These are phyloP conservation scores for Sporobolomyces roseus DNA, from an alignment of 768 basidiomycete species.

Conservation along the genomic window DNA sequence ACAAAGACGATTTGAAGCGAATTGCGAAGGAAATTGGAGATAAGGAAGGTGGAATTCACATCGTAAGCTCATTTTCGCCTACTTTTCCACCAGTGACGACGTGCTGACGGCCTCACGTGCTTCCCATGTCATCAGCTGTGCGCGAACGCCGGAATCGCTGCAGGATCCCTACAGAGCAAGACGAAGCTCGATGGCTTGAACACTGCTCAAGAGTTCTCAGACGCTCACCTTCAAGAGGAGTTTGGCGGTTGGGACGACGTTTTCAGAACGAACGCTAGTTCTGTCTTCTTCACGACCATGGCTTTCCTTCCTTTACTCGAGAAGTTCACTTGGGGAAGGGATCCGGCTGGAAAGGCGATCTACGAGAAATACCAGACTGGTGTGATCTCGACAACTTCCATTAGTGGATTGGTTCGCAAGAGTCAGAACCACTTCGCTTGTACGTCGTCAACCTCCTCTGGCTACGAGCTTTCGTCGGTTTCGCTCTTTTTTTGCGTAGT, in stretches of 20 bases:
- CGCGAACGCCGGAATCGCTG: slow-evolving; percentile 18
- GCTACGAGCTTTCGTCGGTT: too few species aligned
- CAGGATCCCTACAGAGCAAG: too few species aligned
- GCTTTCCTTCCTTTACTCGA: slow-evolving; percentile 33
- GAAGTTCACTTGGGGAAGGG: slow-evolving; percentile 18
- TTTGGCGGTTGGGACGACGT: slow-evolving; percentile 23
- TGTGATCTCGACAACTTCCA: slow-evolving; percentile 18
- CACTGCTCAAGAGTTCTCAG: background rate
- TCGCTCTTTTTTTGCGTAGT: too few species aligned
- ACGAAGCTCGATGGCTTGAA: background rate
- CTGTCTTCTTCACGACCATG: background rate
- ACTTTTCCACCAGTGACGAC: too few species aligned
- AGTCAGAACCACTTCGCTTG: slow-evolving; percentile 21
- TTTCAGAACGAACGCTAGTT: slow-evolving; percentile 26
- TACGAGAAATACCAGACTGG: slow-evolving; percentile 15
- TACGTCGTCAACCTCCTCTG: background rate
- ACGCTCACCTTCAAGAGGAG: slow-evolving; percentile 10
- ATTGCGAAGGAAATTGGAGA: slow-evolving; percentile 19
- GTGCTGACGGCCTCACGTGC: too few species aligned
- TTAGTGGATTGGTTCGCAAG: slow-evolving; percentile 19
- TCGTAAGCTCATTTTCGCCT: too few species aligned
- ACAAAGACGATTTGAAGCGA: slow-evolving; percentile 26
- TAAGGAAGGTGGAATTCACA: slow-evolving; percentile 24
- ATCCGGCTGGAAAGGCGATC: slow-evolving; percentile 13
- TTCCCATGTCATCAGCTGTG: too few species aligned